Conservation (phyloP, 768 basidiomycete genomes). For the Hirschioporus abietinus region DNA sequence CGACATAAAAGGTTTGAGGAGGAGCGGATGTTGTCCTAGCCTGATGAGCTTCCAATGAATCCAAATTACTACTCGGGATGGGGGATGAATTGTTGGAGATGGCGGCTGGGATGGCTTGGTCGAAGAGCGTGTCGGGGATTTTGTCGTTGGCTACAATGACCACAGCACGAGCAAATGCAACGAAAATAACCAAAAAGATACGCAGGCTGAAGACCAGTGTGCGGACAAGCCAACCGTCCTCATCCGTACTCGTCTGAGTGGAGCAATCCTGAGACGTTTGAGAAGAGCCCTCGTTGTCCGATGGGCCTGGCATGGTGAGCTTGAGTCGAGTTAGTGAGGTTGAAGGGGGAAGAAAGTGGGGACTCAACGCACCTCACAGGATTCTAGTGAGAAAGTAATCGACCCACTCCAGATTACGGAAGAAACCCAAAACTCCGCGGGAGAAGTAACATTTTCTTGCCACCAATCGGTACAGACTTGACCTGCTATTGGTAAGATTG, state of each 20-base stretch:
- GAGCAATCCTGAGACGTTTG: background rate
- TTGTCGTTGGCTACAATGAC: background rate
- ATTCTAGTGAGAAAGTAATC: background rate
- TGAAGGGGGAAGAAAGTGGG: background rate
- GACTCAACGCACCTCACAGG: background rate
- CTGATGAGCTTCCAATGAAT: background rate
- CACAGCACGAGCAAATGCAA: background rate
- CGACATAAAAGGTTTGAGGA: background rate
- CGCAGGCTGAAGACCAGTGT: background rate
- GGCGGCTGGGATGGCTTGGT: background rate
- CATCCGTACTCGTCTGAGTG: background rate
- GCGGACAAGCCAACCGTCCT: background rate
- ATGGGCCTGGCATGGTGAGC: background rate
- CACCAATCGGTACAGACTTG: background rate
- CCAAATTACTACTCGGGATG: background rate
- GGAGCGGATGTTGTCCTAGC: background rate
- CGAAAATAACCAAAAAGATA: background rate
- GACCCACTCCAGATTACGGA: background rate
- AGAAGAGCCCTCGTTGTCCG: background rate
- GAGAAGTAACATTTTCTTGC: background rate
- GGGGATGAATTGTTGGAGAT: background rate
- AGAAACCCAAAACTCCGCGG: background rate
- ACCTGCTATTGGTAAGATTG: background rate
- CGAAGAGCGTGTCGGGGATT: background rate
- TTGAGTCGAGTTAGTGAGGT: background rate